phyloP scores from a whole-genome alignment of 2,329 filamentous ascomycete species.

The Monilinia vaccinii-corymbosi region DNA sequence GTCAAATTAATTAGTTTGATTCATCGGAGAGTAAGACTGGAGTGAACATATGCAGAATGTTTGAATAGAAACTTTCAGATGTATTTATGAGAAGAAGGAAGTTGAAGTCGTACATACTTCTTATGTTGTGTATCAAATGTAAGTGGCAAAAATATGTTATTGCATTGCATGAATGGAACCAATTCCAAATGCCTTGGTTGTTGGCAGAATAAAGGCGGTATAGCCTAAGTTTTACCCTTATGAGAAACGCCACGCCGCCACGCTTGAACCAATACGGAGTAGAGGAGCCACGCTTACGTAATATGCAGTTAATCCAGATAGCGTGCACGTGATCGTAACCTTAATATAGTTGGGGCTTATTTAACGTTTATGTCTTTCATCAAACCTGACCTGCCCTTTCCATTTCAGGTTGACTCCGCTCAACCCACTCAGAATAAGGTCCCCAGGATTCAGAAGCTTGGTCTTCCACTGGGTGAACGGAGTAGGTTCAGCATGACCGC shows the following conservation, averaged over 20 bases:
- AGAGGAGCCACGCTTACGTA: too few relatives aligned
- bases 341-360: neutral
- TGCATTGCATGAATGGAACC: too few relatives aligned
- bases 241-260: too few relatives aligned
- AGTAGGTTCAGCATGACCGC: neutral
- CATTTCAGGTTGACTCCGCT: neutral
- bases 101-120: neutral
- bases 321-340: neutral
- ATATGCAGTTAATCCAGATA: neutral
- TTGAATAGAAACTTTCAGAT: too few relatives aligned
- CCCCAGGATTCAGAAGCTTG: neutral
- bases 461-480: slow-evolving; percentile 5
- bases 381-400: neutral
- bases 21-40: neutral
- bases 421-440: neutral
- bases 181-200: too few relatives aligned
- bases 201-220: too few relatives aligned
- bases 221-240: too few relatives aligned
- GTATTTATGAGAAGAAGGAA: neutral
- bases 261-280: too few relatives aligned
- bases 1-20: neutral
- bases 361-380: neutral
- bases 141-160: too few relatives aligned
- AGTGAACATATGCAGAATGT: neutral
- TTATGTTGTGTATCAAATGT: too few relatives aligned